These are phyloP conservation scores for Citrullus amarus DNA, from an alignment of 306 rosid species.

Conservation along the genomic window DNA sequence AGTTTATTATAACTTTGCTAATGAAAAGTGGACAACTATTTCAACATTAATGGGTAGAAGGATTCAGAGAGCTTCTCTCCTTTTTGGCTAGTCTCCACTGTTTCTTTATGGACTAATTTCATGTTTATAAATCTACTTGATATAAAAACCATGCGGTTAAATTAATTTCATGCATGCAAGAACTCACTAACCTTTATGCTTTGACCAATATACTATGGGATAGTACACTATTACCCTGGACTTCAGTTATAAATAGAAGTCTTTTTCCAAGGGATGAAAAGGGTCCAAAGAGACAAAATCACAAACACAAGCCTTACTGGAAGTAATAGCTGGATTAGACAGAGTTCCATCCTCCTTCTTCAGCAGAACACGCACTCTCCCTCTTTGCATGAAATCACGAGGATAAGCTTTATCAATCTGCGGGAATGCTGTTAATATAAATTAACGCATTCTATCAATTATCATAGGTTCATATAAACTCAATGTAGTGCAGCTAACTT, in stretches of 20 bases:
- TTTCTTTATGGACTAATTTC: neutral
- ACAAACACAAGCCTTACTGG: constrained; percentile 34
- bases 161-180: neutral
- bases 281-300: neutral
- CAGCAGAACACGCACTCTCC: constrained; percentile 71
- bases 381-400: constrained; percentile 83
- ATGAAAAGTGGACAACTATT: neutral
- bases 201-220: neutral
- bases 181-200: neutral
- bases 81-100: neutral
- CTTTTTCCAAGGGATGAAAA: neutral
- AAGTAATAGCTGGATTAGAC: constrained; percentile 42
- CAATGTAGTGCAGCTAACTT: neutral
- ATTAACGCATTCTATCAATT: neutral
- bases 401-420: constrained; percentile 84
- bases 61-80: neutral
- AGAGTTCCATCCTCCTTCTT: constrained; percentile 74
- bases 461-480: neutral
- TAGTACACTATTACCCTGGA: neutral
- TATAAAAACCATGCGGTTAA: neutral
- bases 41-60: neutral
- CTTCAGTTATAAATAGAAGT: neutral
- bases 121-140: neutral
- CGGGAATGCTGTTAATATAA: neutral
- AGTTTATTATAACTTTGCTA: neutral